Base-by-base conservation (phyloP, 176 grass and related monocot species). In the Elaeis guineensis region DNA sequence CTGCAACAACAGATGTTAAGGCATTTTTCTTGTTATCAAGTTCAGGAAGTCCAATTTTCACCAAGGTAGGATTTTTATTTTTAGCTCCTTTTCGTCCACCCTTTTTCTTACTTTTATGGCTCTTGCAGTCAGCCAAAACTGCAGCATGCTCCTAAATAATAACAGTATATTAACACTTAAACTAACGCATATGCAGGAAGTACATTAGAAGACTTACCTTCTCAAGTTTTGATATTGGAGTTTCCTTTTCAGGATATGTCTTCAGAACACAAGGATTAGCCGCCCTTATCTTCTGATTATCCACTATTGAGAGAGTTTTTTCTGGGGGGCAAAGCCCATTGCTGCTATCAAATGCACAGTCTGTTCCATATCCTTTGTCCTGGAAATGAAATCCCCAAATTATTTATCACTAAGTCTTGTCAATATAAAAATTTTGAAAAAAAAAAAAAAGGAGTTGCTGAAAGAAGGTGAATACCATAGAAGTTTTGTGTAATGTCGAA, bases 11-110 rank as follows among this genome's bases (percentile, higher is more conserved):
- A 72, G 32, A 62, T 25, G 66, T 20, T 72, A 32, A 25, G 70
- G 2, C 51, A 58, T 64, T 78, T 62, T 79, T 88, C 55, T 59
- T 24, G 65, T 69, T 83, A 17, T 64, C 72, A 69, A 72, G 62
- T 80, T 67, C 72, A 69, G 57, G 66, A 23, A 63, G 66, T 73
- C 73, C 79, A 60, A 75, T 30, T 75, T 69, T 79, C 53, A 23
- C 56, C 20, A 59, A 77, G 64, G 59, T 52, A 65, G 72, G 66
- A 50, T 52, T 35, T 85, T 88, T 97, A 70, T 69, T 69, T 72
- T 84, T 97, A 55, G 59, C 59, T 69, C 78, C 87, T 91, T 83
- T 97, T 57, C 81, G 72, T 66, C 79, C 85, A 67, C 72, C 85
- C 78, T 80, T 97, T 67, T 84, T 91, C 79, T 91, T 97, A 66